A percentile compares a stretch with the other conserved stretches of the same genome.
phyloP scores from a whole-genome alignment of 352 stramenopile species.

The Phytophthora tubulina region DNA sequence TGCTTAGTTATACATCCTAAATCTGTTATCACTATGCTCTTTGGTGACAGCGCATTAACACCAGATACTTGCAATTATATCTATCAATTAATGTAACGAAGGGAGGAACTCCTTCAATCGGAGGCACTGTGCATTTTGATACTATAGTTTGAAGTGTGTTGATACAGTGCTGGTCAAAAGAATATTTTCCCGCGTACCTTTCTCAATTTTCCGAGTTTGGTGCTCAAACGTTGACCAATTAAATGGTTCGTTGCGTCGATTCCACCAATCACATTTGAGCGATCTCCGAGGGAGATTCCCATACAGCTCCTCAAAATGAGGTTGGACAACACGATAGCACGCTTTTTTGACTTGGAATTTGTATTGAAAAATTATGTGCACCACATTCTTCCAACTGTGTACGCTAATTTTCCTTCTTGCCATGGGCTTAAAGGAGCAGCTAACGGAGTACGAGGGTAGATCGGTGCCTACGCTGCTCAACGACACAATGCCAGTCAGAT shows the following conservation, averaged over 20 bases:
- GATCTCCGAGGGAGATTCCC: neutral
- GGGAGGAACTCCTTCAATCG: too few relatives aligned
- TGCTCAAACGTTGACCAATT: neutral
- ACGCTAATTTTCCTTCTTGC: slow-evolving; percentile 5
- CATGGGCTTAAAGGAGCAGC: neutral
- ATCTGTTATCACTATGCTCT: too few relatives aligned
- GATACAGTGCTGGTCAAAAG: too few relatives aligned
- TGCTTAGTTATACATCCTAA: too few relatives aligned
- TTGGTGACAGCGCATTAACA: too few relatives aligned
- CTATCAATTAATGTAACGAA: too few relatives aligned
- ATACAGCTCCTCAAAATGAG: neutral
- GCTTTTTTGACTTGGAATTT: neutral
- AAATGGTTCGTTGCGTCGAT: neutral
- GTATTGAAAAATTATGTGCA: neutral
- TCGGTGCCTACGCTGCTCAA: neutral
- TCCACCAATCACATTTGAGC: neutral
- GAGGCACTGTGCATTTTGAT: too few relatives aligned
- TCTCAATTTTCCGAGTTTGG: neutral
- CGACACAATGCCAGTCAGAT: neutral
- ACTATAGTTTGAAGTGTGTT: too few relatives aligned
- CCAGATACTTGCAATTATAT: too few relatives aligned
- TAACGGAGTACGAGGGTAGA: neutral
- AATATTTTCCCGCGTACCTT: too few relatives aligned
- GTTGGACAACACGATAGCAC: slow-evolving; percentile 7
- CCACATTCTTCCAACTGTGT: neutral